Evolutionary conservation across 192 early-diverging fungal species (phyloP), one percentile per base, ranked within the genome.

Genomic region (Backusella psychrophila): DNA sequence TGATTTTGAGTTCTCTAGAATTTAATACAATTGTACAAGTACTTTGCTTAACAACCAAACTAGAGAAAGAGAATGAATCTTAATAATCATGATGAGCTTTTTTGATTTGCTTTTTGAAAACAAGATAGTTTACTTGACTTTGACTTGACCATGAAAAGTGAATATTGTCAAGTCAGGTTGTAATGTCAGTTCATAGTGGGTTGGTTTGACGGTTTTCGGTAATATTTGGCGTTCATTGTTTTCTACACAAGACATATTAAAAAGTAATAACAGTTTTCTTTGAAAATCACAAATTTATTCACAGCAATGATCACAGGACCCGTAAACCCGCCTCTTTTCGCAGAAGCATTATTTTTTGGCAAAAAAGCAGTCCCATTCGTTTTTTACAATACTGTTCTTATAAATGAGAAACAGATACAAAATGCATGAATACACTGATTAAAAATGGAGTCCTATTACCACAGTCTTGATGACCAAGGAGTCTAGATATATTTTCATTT

Each of bases 101-200:
- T 66, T 66, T 65, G 1, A 2, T 65, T 67, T 29, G 29, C 29
- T 29, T 26, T 31, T 38, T 36, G 23, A 31, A 23, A 21, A 19
- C 19, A 4, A 29, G 21, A 59, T n/a, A n/a, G 23, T 85, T 74
- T 84, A 94, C 91, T 87, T 83, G 68, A 96, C 90, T 69, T 80
- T 84, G 49, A 95, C 96, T 56, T 86, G 81, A 71, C 97, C 97
- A 23, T 86, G 80, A 79, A 95, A 97, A 6, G 87, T 88, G 71
- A 96, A 95, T 34, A 86, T 83, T n/a, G 88, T 89, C 59, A 98
- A 85, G 81, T 96, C 87, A 1, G 96, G 95, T n/a, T 90, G 92
- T 17, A 98, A 79, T 8, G 86, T 83, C 46, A 98, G 82, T 77
- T 88, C 87, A 86, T 98, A 98, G 80, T 97, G 93, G 35, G 86